Percentiles rank a stretch among this genome's conserved stretches.
Conservation (phyloP, 1,284 basidiomycete genomes). For the Cutaneotrichosporon spelunceum region DNA sequence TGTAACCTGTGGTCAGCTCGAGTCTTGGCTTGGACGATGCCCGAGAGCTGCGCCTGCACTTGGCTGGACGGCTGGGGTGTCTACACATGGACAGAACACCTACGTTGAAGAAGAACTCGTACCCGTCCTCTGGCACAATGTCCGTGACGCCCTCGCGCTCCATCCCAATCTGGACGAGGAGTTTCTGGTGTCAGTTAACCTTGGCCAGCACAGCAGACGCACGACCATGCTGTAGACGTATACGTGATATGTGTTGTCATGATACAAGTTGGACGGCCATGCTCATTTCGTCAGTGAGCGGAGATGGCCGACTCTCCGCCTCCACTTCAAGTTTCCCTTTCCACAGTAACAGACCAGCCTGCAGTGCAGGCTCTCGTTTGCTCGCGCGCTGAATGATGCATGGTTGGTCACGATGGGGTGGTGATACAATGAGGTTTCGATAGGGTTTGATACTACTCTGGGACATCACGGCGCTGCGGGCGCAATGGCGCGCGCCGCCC, state of each 20-base stretch:
- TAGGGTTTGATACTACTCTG: background rate
- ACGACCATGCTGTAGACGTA: conserved; percentile 21
- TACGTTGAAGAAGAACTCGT: conserved; percentile 51
- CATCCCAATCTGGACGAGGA: conserved; percentile 47
- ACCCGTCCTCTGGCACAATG: conserved; percentile 43
- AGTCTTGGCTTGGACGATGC: no score
- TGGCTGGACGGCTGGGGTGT: no score
- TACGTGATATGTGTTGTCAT: background rate
- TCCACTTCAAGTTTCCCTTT: background rate
- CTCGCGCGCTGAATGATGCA: background rate
- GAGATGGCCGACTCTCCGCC: background rate
- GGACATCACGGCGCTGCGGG: background rate
- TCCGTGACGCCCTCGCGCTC: conserved; percentile 50
- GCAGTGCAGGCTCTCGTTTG: background rate
- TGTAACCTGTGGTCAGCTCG: conserved; percentile 33
- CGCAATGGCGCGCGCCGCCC: conserved; percentile 24
- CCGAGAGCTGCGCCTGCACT: no score
- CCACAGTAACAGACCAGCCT: background rate
- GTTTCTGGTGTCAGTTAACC: conserved; percentile 38
- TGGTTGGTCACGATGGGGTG: background rate
- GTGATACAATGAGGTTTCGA: background rate
- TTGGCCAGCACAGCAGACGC: background rate
- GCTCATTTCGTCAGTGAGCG: background rate
- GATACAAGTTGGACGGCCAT: background rate
- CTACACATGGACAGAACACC: conserved; percentile 14